Base-by-base conservation (phyloP, 306 rosid genomes). In the Cicer judaicum region DNA sequence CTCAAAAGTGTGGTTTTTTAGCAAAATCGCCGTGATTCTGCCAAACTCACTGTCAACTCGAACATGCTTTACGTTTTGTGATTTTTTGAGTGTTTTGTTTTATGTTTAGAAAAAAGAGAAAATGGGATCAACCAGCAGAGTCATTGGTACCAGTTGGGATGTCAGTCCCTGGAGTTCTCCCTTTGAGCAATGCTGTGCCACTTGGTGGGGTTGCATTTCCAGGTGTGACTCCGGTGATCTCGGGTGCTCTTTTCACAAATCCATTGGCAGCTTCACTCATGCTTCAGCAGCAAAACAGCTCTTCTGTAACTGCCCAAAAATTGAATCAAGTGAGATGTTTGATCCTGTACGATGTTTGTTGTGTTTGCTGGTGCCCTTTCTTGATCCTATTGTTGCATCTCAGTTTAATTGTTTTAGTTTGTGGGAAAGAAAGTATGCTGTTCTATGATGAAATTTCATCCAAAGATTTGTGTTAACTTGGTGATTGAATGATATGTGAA, bases 91-190 rank as follows among this genome's bases (percentile, higher is more conserved):
- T 36, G 44, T 53, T 73, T 8, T 55, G 49, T 19, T 34, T 66
- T 41, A 48, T 50, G 34, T 75, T 68, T 87, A 93, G 97, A 75
- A 94, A 83, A 88, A 94, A 88, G 85, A 88, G 98, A 74, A 94
- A 87, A 85, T 94, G 98, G 98, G 98, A 94, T 86, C 96, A 90
- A 74, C 98, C 97, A 8, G 98, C 97, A 2, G 95, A 89, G 79
- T 82, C 89, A 5, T 74, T 88, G 83, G 78, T 87, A 62, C 75
- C 90, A 10, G 82, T 85, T 21, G 87, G 87, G 67, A 52, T 81
- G 38, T 80, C 88, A 8, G 81, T 82, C 47, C 89, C 87, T 8
- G 92, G 89, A 76, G 78, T 79, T 24, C 82, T 86, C 11, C 88
- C 91, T 12, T 61, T 86, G 70, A 77, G 80, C 68, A 89, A 73